phyloP scores from a whole-genome alignment of 345 rosid species.

The Eucalyptus rudis region DNA sequence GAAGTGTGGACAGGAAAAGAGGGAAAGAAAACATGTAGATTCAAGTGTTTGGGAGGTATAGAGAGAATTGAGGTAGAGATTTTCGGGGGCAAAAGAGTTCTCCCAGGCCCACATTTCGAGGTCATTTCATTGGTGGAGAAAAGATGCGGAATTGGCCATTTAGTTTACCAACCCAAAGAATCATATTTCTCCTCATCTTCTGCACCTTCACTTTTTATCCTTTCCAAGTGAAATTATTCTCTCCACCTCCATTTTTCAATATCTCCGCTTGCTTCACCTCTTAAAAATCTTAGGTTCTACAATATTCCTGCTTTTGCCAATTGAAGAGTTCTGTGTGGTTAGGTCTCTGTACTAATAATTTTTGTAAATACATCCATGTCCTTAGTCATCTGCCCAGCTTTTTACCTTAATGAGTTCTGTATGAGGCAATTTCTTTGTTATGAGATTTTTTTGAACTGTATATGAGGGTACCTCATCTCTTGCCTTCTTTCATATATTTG shows the following conservation, averaged over 20 bases:
- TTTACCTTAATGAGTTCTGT: not conserved
- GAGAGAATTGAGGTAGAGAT: not conserved
- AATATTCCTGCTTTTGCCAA: not conserved
- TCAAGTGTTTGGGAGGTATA: not conserved
- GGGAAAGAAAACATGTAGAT: not conserved
- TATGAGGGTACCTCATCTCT: not conserved
- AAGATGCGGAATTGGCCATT: not conserved
- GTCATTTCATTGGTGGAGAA: not conserved
- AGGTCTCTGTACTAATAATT: not conserved
- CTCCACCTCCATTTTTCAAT: not conserved
- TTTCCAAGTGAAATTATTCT: not conserved
- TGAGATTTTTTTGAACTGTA: not conserved
- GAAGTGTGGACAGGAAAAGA: not conserved
- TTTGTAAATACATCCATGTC: not conserved
- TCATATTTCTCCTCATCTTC: not conserved
- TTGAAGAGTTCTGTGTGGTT: not conserved
- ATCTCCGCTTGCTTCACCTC: not conserved
- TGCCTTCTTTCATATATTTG: not conserved
- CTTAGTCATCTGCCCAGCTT: not conserved
- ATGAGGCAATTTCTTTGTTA: not conserved
- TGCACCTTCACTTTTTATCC: not conserved
- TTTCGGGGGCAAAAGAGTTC: not conserved
- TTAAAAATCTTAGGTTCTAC: not conserved
- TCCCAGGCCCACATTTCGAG: not conserved
- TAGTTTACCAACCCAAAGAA: not conserved